A percentile compares a stretch with the other conserved stretches of the same genome.
Conservation (phyloP, 1,139 yeast genomes). For the Taphrina deformans region DNA sequence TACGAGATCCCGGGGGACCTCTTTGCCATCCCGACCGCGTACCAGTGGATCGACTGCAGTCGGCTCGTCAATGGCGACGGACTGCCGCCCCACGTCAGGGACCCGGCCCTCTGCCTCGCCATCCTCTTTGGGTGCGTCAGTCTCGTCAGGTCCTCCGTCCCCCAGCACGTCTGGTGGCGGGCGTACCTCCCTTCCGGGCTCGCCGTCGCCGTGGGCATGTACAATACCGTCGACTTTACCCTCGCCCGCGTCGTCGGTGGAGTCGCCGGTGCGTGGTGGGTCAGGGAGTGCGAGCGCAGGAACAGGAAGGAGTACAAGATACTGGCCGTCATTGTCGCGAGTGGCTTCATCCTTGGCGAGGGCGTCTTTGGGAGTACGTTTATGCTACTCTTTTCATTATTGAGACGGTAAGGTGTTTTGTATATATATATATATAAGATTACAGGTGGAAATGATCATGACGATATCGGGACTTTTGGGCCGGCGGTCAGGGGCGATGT, state of each 20-base stretch:
- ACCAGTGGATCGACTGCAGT: conserved; percentile 95
- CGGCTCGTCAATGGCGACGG: conserved; percentile 89
- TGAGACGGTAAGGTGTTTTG: neutral
- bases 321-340: conserved; percentile 24
- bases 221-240: conserved; percentile 90
- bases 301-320: conserved; percentile 26
- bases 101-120: conserved; percentile 67
- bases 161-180: conserved; percentile 45
- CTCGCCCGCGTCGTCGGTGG: conserved; percentile 93
- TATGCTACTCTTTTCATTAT: conserved; percentile 14
- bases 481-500: neutral
- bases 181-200: conserved; percentile 85
- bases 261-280: conserved; percentile 57
- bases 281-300: conserved; percentile 46
- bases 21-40: conserved; percentile 90
- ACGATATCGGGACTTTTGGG: neutral
- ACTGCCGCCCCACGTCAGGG: conserved; percentile 73
- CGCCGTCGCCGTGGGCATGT: conserved; percentile 95
- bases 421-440: neutral
- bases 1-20: conserved; percentile 79
- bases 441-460: neutral
- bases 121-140: conserved; percentile 69
- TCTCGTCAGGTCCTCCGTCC: conserved; percentile 46
- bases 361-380: conserved; percentile 24
- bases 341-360: conserved; percentile 30